These are phyloP conservation scores for Haplosporangium sp. DNA, from an alignment of 371 early-diverging fungal genomes.

Conservation along the genomic window DNA sequence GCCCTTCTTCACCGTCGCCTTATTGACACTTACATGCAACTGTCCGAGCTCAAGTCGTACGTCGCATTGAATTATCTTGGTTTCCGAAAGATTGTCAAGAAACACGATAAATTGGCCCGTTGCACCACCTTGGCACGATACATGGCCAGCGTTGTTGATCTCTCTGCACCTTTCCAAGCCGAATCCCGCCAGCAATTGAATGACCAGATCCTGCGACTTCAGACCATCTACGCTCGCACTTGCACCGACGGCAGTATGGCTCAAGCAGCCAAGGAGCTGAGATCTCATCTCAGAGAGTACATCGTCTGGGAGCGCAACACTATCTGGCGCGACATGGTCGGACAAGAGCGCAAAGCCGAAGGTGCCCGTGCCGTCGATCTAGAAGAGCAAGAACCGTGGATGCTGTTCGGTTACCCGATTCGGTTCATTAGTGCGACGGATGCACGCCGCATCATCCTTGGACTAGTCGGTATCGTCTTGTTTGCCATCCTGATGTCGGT, in stretches of 20 bases:
- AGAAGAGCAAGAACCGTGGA: slow-evolving; percentile 37
- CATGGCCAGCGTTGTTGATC: slow-evolving; percentile 69
- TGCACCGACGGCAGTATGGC: slow-evolving; percentile 59
- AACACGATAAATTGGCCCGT: slow-evolving; percentile 92
- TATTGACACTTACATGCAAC: slow-evolving; percentile 47
- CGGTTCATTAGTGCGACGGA: slow-evolving; percentile 25
- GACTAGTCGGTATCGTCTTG: slow-evolving; percentile 46
- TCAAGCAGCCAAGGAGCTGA: slow-evolving; percentile 68
- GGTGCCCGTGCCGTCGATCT: slow-evolving; percentile 58
- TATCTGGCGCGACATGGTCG: slow-evolving; percentile 84
- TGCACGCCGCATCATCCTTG: slow-evolving; percentile 31
- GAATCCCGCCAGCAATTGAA: slow-evolving; percentile 62
- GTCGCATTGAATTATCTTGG: slow-evolving; percentile 95
- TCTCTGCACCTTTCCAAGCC: slow-evolving; percentile 68
- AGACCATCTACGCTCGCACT: slow-evolving; percentile 74
- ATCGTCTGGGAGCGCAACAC: slow-evolving; percentile 83
- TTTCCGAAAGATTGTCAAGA: slow-evolving; percentile 95
- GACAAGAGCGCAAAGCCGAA: slow-evolving; percentile 68
- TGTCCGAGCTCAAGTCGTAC: slow-evolving; percentile 91
- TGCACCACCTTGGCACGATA: slow-evolving; percentile 55
- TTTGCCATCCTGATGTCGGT: slow-evolving; percentile 57
- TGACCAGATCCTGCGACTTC: slow-evolving; percentile 64
- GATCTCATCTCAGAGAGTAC: slow-evolving; percentile 72
- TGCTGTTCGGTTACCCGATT: slow-evolving; percentile 27
- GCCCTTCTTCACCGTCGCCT: slow-evolving; percentile 47